Conservation (phyloP, 2,329 filamentous ascomycete genomes). For the Purpureocillium takamizusanense region DNA sequence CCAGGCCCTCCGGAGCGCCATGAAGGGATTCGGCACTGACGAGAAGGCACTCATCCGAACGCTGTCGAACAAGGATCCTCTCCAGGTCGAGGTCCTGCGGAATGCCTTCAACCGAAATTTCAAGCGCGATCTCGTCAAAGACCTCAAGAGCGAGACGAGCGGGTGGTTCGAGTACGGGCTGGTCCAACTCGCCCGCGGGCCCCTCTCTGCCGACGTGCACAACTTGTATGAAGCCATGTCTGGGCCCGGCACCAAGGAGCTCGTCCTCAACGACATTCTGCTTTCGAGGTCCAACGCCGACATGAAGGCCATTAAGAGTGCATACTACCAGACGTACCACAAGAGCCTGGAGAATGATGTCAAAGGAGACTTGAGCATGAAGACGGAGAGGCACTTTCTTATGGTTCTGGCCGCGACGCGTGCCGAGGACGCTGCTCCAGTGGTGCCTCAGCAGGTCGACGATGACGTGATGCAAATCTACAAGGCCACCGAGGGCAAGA, state of each 20-base stretch:
- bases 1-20: conserved; percentile 64
- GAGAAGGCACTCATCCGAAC: conserved; percentile 66
- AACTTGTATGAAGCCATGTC: conserved; percentile 63
- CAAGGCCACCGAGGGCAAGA: conserved; percentile 62
- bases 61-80: conserved; percentile 64
- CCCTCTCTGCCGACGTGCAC: conserved; percentile 66
- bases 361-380: conserved; percentile 70
- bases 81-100: conserved; percentile 64
- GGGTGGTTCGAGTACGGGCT: conserved; percentile 68
- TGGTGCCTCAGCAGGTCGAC: conserved; percentile 65
- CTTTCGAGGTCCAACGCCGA: conserved; percentile 81
- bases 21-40: conserved; percentile 91
- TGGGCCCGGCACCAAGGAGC: conserved; percentile 79
- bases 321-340: conserved; percentile 61
- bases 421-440: conserved; percentile 67
- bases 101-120: conserved; percentile 56
- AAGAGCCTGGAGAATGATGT: conserved; percentile 63
- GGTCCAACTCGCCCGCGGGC: conserved; percentile 67
- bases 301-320: conserved; percentile 72
- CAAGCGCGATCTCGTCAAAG: conserved; percentile 60
- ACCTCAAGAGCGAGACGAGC: conserved; percentile 70
- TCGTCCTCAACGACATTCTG: conserved; percentile 76
- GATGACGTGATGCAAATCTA: conserved; percentile 70
- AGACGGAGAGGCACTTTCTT: conserved; percentile 78
- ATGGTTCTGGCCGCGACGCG: conserved; percentile 69